Percentiles rank a stretch among this genome's conserved stretches.
These are phyloP conservation scores for Lanzia echinophila DNA, from an alignment of 2,329 filamentous ascomycete genomes.

Conservation along the genomic window DNA sequence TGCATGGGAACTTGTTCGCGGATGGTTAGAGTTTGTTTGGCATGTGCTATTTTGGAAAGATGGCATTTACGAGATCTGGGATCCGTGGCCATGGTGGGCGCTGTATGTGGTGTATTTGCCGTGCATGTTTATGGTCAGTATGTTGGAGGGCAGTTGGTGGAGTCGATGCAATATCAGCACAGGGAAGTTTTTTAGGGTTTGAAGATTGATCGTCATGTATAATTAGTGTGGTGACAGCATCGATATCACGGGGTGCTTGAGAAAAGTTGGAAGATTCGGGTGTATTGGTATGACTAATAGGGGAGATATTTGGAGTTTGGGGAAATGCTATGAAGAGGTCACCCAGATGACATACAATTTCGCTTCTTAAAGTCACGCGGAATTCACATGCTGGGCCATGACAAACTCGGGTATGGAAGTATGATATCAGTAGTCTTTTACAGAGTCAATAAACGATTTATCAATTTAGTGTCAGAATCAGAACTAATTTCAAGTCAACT, in stretches of 20 bases:
- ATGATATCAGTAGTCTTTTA: no score
- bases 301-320: no score
- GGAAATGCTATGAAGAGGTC: no score
- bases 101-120: slow-evolving; percentile 53
- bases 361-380: no score
- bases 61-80: slow-evolving; percentile 45
- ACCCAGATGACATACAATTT: no score
- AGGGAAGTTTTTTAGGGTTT: slow-evolving; percentile 44
- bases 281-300: not conserved
- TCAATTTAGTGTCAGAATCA: no score
- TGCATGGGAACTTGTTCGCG: slow-evolving; percentile 17
- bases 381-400: no score
- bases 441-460: no score
- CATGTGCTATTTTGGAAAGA: slow-evolving; percentile 48
- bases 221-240: no score
- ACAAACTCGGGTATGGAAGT: no score
- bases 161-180: slow-evolving; percentile 63
- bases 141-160: slow-evolving; percentile 45
- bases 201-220: not conserved
- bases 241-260: not conserved
- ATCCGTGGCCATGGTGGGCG: slow-evolving; percentile 51
- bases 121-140: slow-evolving; percentile 40
- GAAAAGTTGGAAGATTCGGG: not conserved
- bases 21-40: slow-evolving; percentile 27
- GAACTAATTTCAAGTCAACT: not conserved